These are phyloP conservation scores for Aspergillus taichungensis DNA, from an alignment of 495 filamentous ascomycete species.

Conservation along the genomic window DNA sequence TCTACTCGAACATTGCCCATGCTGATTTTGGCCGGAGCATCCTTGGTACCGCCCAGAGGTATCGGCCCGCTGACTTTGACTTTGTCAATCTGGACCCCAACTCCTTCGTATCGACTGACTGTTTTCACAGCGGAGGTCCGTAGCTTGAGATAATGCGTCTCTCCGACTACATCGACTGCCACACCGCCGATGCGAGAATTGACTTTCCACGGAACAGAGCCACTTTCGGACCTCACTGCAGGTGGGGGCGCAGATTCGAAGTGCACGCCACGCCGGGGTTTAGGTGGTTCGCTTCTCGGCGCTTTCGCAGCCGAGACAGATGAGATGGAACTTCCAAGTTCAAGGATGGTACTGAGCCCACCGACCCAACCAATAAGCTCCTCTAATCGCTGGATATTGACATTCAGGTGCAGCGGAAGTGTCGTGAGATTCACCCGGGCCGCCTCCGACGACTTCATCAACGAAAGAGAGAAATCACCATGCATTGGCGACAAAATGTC, in stretches of 20 bases:
- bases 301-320: slow-evolving; percentile 54
- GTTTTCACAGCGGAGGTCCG: slow-evolving; percentile 74
- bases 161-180: slow-evolving; percentile 62
- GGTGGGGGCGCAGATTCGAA: slow-evolving; percentile 46
- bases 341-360: slow-evolving; percentile 84
- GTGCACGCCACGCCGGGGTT: slow-evolving; percentile 54
- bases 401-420: slow-evolving; percentile 62
- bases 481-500: slow-evolving; percentile 49
- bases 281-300: slow-evolving; percentile 18
- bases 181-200: slow-evolving; percentile 72
- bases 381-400: slow-evolving; percentile 77
- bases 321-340: slow-evolving; percentile 74
- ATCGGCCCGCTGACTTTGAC: slow-evolving; percentile 65
- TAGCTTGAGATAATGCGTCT: slow-evolving; percentile 61
- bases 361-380: slow-evolving; percentile 84
- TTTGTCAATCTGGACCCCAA: slow-evolving; percentile 66
- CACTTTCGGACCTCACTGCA: slow-evolving; percentile 8
- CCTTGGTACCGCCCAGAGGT: slow-evolving; percentile 31
- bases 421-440: slow-evolving; percentile 68
- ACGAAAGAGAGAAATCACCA: slow-evolving; percentile 55
- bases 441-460: slow-evolving; percentile 41
- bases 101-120: slow-evolving; percentile 57
- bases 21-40: slow-evolving; percentile 44
- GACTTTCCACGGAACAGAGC: slow-evolving; percentile 51
- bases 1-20: slow-evolving; percentile 62